Evolutionary conservation across 208 protist species (phyloP).

Genomic region (Wallacemonas sp.): DNA sequence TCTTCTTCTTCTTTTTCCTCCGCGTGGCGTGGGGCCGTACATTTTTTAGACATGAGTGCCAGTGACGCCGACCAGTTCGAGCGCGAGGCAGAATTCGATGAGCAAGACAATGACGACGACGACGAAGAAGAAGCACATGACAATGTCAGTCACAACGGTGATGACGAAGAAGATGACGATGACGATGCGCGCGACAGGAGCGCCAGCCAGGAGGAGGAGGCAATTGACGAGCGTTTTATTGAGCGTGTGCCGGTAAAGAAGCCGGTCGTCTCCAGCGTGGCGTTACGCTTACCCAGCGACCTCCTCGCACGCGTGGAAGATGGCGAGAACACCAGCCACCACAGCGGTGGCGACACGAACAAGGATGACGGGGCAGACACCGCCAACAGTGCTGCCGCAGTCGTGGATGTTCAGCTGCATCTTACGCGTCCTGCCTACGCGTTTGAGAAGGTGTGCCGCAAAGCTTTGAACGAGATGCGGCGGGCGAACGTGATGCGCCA

Average conservation of each 20-base stretch:
- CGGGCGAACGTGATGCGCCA: not conserved
- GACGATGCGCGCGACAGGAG: conserved; percentile 5
- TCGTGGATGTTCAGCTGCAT: not conserved
- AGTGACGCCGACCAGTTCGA: conserved; percentile 24
- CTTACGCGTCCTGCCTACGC: not conserved
- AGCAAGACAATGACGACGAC: too few relatives aligned
- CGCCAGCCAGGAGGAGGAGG: not conserved
- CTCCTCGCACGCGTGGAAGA: conserved; percentile 2
- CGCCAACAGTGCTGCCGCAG: not conserved
- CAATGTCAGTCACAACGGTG: conserved; percentile 7
- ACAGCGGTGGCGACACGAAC: too few relatives aligned
- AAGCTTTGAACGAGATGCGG: not conserved
- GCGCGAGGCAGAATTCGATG: conserved; percentile 20
- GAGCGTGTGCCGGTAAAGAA: conserved; percentile 15
- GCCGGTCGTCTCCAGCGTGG: not conserved
- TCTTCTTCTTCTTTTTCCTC: too few relatives aligned
- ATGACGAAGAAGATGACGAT: conserved; percentile 25
- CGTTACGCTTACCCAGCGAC: conserved; percentile 8
- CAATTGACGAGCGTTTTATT: conserved; percentile 10
- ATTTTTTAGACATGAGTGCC: not conserved
- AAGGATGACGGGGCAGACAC: not conserved
- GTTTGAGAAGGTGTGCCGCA: conserved; percentile 9
- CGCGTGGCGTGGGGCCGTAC: not conserved
- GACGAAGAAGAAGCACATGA: conserved; percentile 22
- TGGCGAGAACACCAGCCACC: not conserved